phyloP scores from a whole-genome alignment of 2,329 filamentous ascomycete species.

The Sclerotinia borealis region DNA sequence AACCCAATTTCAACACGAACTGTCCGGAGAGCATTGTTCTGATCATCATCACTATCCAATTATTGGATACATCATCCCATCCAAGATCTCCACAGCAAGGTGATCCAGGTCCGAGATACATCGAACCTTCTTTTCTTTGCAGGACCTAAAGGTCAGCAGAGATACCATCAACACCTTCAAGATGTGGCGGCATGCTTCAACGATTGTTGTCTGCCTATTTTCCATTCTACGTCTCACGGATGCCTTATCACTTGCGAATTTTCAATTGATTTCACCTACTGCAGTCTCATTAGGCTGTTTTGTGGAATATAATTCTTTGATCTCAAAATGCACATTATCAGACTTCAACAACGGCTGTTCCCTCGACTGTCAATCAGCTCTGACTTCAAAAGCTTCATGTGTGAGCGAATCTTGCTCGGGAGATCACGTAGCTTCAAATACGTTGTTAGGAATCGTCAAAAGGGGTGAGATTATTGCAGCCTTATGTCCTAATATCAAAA shows the following conservation, averaged over 20 bases:
- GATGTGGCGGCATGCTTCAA: neutral
- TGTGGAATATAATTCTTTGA: constrained; percentile 26
- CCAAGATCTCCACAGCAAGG: neutral
- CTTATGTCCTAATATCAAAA: constrained; percentile 22
- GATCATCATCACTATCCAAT: neutral
- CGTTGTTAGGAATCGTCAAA: constrained; percentile 30
- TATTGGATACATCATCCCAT: constrained; percentile 5
- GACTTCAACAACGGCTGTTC: constrained; percentile 30
- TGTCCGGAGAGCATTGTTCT: neutral
- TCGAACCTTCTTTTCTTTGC: neutral
- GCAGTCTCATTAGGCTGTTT: constrained; percentile 25
- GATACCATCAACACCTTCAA: constrained; percentile 5
- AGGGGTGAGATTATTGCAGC: constrained; percentile 28
- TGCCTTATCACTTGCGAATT: constrained; percentile 30
- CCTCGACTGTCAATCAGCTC: constrained; percentile 20
- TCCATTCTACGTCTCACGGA: constrained; percentile 20
- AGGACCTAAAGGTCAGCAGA: neutral
- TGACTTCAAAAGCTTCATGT: constrained; percentile 17
- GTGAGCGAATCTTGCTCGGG: constrained; percentile 22
- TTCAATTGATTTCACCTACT: constrained; percentile 26
- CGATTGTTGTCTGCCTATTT: constrained; percentile 17
- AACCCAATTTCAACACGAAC: neutral
- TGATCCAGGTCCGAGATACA: constrained; percentile 2
- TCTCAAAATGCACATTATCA: constrained; percentile 22
- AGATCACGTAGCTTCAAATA: constrained; percentile 20